phyloP scores from a whole-genome alignment of 768 basidiomycete genomes.

The Boletus rubescentipes region DNA sequence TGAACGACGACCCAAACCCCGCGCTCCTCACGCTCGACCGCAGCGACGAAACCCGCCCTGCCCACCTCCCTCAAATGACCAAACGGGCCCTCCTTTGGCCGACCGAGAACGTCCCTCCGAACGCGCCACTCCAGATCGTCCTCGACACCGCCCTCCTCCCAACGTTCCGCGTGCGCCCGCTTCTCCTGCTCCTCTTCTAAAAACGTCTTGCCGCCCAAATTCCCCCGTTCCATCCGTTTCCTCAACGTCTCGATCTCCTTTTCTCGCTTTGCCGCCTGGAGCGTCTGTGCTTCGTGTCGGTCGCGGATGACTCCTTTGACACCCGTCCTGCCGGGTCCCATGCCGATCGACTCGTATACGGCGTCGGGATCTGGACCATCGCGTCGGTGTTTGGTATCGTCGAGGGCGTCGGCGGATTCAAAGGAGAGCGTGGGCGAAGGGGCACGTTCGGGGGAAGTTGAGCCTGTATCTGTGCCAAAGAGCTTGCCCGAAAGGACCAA shows the following conservation, averaged over 20 bases:
- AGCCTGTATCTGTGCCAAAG: conserved; percentile 53
- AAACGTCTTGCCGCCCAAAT: conserved; percentile 68
- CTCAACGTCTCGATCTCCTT: conserved; percentile 54
- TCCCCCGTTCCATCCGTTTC: conserved; percentile 60
- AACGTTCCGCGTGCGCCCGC: conserved; percentile 40
- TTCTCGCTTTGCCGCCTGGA: conserved; percentile 52
- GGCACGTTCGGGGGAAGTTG: conserved; percentile 65
- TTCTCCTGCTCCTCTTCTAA: conserved; percentile 75
- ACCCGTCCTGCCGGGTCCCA: conserved; percentile 84
- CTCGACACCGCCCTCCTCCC: conserved; percentile 34
- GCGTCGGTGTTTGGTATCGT: conserved; percentile 50
- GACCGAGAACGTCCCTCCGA: conserved; percentile 45
- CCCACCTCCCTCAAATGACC: conserved; percentile 84
- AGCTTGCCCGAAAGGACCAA: conserved; percentile 77
- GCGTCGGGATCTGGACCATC: conserved; percentile 35
- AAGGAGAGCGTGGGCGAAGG: conserved; percentile 46
- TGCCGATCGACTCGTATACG: conserved; percentile 63
- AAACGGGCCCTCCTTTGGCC: conserved; percentile 55
- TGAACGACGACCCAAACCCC: conserved; percentile 84
- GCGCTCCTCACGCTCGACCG: conserved; percentile 69
- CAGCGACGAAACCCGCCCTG: conserved; percentile 64
- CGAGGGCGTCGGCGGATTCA: conserved; percentile 27
- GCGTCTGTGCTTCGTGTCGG: conserved; percentile 61
- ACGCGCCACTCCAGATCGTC: conserved; percentile 14
- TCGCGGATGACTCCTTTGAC: conserved; percentile 90